Percentiles rank a stretch among this genome's conserved stretches.
phyloP scores from a whole-genome alignment of 106 monocot genomes.

The Acanthochlamys bracteata region DNA sequence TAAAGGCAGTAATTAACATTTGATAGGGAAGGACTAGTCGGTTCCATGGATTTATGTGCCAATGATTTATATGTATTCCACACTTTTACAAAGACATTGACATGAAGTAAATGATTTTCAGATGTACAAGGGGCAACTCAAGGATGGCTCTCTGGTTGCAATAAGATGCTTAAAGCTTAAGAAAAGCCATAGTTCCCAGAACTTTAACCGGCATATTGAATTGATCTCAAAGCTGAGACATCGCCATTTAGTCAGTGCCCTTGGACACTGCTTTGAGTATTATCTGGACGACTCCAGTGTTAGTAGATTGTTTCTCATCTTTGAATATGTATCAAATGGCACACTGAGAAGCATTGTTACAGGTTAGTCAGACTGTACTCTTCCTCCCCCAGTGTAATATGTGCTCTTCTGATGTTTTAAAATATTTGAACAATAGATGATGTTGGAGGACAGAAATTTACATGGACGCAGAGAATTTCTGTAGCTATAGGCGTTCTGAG shows the following conservation, averaged over 20 bases:
- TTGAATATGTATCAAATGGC: slow-evolving; percentile 76
- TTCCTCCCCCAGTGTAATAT: background rate
- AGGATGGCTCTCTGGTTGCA: slow-evolving; percentile 63
- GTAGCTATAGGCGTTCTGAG: slow-evolving; percentile 79
- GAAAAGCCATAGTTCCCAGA: slow-evolving; percentile 45
- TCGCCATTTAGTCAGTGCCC: slow-evolving; percentile 76
- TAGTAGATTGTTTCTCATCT: slow-evolving; percentile 75
- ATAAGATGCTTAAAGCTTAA: slow-evolving; percentile 83
- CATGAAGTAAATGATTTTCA: slow-evolving; percentile 8
- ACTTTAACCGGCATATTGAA: slow-evolving; percentile 68
- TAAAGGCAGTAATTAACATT: no score
- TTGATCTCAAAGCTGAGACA: slow-evolving; percentile 90
- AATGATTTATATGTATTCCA: no score
- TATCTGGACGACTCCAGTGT: slow-evolving; percentile 68
- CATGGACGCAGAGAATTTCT: slow-evolving; percentile 77
- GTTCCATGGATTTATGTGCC: no score
- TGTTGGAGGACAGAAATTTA: slow-evolving; percentile 42
- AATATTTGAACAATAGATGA: slow-evolving; percentile 22
- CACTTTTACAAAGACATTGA: no score
- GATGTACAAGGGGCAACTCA: slow-evolving; percentile 80
- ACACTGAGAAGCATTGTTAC: slow-evolving; percentile 66
- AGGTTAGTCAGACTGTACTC: slow-evolving; percentile 28
- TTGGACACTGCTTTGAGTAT: slow-evolving; percentile 94
- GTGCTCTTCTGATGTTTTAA: background rate
- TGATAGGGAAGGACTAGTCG: no score